Conservation (phyloP, 176 grass and related monocot species). For the Zea luxurians region DNA sequence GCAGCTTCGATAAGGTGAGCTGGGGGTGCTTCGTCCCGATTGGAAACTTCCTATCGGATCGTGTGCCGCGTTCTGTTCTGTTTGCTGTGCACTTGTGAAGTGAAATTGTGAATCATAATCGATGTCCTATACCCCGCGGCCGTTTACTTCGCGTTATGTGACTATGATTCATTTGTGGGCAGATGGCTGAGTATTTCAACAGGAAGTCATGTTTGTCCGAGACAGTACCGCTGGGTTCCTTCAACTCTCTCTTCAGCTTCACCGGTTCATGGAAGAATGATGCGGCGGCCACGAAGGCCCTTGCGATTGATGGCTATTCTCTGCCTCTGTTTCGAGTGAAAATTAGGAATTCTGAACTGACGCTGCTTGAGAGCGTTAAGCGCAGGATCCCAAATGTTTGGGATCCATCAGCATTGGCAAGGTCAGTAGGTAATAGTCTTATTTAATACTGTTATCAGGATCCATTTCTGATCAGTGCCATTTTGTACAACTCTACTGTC, state of each 20-base stretch:
- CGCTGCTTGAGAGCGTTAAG: slow-evolving; percentile 60
- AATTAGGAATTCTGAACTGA: slow-evolving; percentile 52
- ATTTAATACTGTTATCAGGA: slow-evolving; percentile 59
- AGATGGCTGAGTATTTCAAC: slow-evolving; percentile 99
- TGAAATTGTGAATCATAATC: background rate
- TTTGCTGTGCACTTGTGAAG: background rate
- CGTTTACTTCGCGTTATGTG: slow-evolving; percentile 15
- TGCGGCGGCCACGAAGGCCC: slow-evolving; percentile 67
- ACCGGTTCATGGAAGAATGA: slow-evolving; percentile 88
- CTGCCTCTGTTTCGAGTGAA: slow-evolving; percentile 64
- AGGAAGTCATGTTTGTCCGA: slow-evolving; percentile 65
- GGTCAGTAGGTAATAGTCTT: slow-evolving; percentile 99
- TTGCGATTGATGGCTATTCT: slow-evolving; percentile 74
- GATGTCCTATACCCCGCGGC: background rate
- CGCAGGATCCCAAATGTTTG: slow-evolving; percentile 69
- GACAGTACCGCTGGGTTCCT: slow-evolving; percentile 77
- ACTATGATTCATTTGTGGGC: slow-evolving; percentile 31
- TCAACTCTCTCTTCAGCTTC: slow-evolving; percentile 94
- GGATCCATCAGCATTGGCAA: slow-evolving; percentile 94
- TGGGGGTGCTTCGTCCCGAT: slow-evolving; percentile 4
- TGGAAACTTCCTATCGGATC: slow-evolving; percentile 35
- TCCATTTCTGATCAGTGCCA: slow-evolving; percentile 39
- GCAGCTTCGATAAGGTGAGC: slow-evolving; percentile 68
- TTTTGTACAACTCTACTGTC: slow-evolving; percentile 8
- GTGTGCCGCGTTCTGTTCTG: slow-evolving; percentile 1